These are phyloP conservation scores for Vitis vinifera DNA, from an alignment of 164 flowering plant species.

Conservation along the genomic window DNA sequence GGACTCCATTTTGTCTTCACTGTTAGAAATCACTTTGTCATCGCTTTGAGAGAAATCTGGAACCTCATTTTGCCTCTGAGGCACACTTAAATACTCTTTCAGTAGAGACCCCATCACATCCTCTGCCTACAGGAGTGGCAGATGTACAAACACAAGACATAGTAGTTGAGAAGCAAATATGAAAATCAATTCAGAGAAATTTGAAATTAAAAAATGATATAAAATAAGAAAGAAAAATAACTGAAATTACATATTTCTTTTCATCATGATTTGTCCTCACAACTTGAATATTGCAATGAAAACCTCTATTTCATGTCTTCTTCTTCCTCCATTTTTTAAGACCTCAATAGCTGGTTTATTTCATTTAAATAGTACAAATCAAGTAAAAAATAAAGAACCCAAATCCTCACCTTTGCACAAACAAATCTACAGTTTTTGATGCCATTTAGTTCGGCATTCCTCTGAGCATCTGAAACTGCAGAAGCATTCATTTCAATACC, in stretches of 20 bases:
- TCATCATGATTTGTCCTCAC: too few species aligned
- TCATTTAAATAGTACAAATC: background rate
- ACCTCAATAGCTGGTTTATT: background rate
- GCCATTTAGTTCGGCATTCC: conserved; percentile 93
- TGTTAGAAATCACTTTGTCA: conserved; percentile 19
- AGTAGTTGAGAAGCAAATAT: too few species aligned
- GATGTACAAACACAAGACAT: too few species aligned
- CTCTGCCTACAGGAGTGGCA: conserved; percentile 61
- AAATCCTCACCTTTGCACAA: conserved; percentile 71
- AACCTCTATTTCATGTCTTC: too few species aligned
- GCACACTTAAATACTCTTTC: conserved; percentile 51
- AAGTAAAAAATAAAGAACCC: background rate
- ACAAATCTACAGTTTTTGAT: conserved; percentile 84
- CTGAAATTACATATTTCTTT: too few species aligned
- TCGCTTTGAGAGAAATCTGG: conserved; percentile 21
- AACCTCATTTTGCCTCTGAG: conserved; percentile 36
- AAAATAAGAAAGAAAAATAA: too few species aligned
- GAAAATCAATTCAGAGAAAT: too few species aligned
- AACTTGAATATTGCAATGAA: too few species aligned
- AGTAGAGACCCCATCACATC: conserved; percentile 83
- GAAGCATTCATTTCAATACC: conserved; percentile 99
- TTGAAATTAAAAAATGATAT: too few species aligned
- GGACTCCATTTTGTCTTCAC: conserved; percentile 25
- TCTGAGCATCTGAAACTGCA: conserved; percentile 86
- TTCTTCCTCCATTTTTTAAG: too few species aligned